Conservation (phyloP, 352 stramenopile species). For the Phytopythium kandeliae region DNA sequence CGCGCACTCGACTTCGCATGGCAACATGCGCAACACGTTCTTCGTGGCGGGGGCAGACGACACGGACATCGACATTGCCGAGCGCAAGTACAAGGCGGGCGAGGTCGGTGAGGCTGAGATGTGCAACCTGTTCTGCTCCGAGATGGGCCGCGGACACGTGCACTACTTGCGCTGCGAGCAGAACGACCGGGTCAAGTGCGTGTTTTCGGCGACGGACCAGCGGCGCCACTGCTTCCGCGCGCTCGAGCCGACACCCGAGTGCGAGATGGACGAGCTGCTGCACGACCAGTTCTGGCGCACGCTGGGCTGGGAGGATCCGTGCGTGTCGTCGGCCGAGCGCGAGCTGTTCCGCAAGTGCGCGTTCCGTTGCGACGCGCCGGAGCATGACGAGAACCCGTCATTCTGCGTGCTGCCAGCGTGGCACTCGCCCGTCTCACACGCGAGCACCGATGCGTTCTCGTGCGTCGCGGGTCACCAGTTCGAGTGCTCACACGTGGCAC, state of each 20-base stretch:
- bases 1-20: constrained; percentile 57
- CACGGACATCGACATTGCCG: constrained; percentile 55
- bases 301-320: constrained; percentile 70
- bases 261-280: constrained; percentile 62
- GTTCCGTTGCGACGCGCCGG: constrained; percentile 60
- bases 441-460: constrained; percentile 30
- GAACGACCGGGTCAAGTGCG: constrained; percentile 20
- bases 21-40: constrained; percentile 79
- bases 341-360: constrained; percentile 67
- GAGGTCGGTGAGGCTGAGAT: constrained; percentile 70
- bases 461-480: constrained; percentile 71
- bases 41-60: constrained; percentile 68
- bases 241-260: constrained; percentile 46
- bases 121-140: constrained; percentile 77
- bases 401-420: constrained; percentile 63
- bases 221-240: constrained; percentile 57
- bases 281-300: constrained; percentile 77
- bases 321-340: constrained; percentile 41
- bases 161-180: constrained; percentile 72
- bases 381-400: constrained; percentile 53
- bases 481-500: constrained; percentile 56
- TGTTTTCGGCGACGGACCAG: constrained; percentile 55
- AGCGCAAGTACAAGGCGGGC: constrained; percentile 64
- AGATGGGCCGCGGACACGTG: constrained; percentile 71
- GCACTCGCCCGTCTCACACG: constrained; percentile 32